Conservation (phyloP, 116 monocot genomes). For the Papilionanthe hybrid region DNA sequence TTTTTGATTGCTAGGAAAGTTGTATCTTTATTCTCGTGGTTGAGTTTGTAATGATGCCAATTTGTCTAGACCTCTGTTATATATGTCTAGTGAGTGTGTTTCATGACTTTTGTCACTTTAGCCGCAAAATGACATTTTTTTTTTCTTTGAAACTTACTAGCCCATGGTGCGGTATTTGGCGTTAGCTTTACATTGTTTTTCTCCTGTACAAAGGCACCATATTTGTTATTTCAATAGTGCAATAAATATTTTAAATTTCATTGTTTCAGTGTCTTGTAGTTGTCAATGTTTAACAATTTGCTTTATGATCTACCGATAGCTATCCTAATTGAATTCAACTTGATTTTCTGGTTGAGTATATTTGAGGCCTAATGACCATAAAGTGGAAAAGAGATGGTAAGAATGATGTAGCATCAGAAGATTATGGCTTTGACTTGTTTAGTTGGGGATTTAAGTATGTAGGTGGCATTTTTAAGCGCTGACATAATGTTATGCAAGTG, state of each 20-base stretch:
- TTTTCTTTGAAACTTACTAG: not conserved
- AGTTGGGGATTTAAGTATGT: no score
- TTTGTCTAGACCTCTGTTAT: not conserved
- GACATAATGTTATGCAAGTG: no score
- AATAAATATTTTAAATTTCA: not conserved
- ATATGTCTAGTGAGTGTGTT: not conserved
- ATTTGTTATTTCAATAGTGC: not conserved
- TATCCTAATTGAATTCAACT: not conserved
- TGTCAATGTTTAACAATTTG: not conserved
- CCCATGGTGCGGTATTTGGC: not conserved
- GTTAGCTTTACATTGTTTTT: not conserved
- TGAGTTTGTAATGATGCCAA: not conserved
- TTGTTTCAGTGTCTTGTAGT: not conserved
- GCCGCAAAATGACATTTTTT: not conserved
- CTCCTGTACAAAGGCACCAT: not conserved
- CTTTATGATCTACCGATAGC: not conserved
- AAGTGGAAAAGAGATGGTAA: not conserved
- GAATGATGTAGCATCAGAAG: not conserved
- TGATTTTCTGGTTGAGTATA: not conserved
- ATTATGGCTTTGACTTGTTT: no score
- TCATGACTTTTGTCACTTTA: not conserved
- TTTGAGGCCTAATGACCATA: slow-evolving; percentile 4
- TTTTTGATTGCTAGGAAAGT: not conserved
- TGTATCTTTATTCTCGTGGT: not conserved
- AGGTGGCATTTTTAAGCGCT: no score